Evolutionary conservation across 129 eudicot species (phyloP), one percentile per base, ranked within the genome.

Genomic region (Centrapalus pauciflorus): DNA sequence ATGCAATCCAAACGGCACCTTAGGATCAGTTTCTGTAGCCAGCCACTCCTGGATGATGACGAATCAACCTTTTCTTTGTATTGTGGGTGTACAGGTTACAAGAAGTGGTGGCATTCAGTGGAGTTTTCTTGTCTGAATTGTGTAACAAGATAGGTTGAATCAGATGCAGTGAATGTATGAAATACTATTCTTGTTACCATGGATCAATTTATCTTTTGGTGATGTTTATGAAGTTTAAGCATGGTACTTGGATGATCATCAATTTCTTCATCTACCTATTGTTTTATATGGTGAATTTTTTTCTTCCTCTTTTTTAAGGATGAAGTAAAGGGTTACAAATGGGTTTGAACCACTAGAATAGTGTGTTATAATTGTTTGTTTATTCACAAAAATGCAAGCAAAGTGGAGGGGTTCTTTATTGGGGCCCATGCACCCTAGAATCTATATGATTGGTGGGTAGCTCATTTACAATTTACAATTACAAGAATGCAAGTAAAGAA

Each of bases 121-220:
- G 67, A 70, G 66, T 16, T n/a, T 24, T 65, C 17, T n/a, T n/a
- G n/a, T n/a, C n/a, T 48, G 51, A 54, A 35, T 3, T 54, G 73
- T 25, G 8, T 37, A 25, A 40, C 28, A 38, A 65, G 74, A 55
- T 55, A 16, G 74, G 20, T 56, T 41, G 26, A 28, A 1, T 41
- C 20, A 45, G n/a, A 45, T 70, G 62, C 8, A 63, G n/a, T 32
- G 21, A 24, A 50, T 63, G 69, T 64, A 33, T 7, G 21, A 25
- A 26, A 17, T 57, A 29, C 38, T 45, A 35, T 70, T 45, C 67
- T 30, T 70, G 58, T 70, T 43, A 41, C 67, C 67, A 70, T 57
- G 75, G 76, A 56, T 27, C 12, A 20, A 26, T 59, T 70, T 58
- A 9, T 10, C 60, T 29, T 58, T 56, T 12, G 51, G 40, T 56